Conservation (phyloP, 2,329 filamentous ascomycete genomes). For the Biscogniauxia mediterranea region DNA sequence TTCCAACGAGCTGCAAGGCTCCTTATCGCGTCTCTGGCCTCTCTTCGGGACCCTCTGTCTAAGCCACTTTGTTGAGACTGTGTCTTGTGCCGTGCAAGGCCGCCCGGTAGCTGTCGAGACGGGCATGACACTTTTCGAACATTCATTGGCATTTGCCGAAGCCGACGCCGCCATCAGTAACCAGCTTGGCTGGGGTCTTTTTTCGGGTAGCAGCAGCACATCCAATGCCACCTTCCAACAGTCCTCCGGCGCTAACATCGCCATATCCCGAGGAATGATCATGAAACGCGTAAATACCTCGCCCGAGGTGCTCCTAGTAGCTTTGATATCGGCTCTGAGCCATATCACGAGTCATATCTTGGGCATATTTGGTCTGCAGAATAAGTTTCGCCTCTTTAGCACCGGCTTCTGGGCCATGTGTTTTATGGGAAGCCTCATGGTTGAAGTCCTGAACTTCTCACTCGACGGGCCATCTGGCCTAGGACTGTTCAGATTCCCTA, state of each 20-base stretch:
- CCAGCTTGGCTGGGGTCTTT: constrained; percentile 70
- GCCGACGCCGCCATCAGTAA: constrained; percentile 84
- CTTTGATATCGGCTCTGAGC: constrained; percentile 84
- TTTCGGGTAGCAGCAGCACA: constrained; percentile 46
- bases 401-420: constrained; percentile 88
- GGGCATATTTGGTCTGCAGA: constrained; percentile 76
- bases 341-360: constrained; percentile 82
- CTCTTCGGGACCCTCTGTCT: constrained; percentile 68
- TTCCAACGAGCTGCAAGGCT: constrained; percentile 64
- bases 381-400: constrained; percentile 76
- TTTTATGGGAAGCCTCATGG: constrained; percentile 83
- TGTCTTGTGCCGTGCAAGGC: constrained; percentile 85
- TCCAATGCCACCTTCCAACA: constrained; percentile 44
- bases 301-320: constrained; percentile 83
- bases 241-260: constrained; percentile 40
- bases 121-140: constrained; percentile 94
- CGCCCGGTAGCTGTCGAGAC: constrained; percentile 78
- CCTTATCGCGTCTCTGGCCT: constrained; percentile 73
- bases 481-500: constrained; percentile 82
- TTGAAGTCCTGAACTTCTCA: constrained; percentile 66
- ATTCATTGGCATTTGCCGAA: constrained; percentile 93
- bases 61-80: constrained; percentile 85
- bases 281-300: constrained; percentile 82
- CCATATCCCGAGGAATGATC: constrained; percentile 63
- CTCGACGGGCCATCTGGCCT: constrained; percentile 58